phyloP scores from a whole-genome alignment of 2,329 filamentous ascomycete genomes.

The Diaporthe ilicicola region DNA sequence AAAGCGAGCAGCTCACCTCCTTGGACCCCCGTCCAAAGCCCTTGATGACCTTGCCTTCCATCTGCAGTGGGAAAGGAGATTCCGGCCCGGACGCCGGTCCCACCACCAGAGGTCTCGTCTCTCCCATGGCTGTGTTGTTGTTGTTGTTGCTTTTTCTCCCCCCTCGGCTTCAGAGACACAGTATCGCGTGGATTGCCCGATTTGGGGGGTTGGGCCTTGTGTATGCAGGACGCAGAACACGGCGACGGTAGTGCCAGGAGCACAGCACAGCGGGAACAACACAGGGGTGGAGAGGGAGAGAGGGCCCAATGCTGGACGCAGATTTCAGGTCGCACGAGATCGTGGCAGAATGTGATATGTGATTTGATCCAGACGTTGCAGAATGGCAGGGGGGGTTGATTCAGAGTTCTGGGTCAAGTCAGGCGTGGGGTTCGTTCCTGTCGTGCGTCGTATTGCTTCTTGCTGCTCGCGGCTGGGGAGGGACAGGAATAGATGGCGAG shows the following conservation, averaged over 20 bases:
- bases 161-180: neutral
- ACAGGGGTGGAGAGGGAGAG: neutral
- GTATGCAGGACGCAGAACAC: conserved; percentile 11
- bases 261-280: conserved; percentile 45
- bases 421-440: conserved; percentile 9
- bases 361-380: conserved; percentile 26
- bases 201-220: neutral
- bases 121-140: conserved; percentile 23
- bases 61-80: conserved; percentile 80
- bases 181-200: conserved; percentile 4
- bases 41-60: conserved; percentile 88
- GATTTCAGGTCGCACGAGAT: conserved; percentile 30
- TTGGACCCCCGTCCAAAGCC: conserved; percentile 95
- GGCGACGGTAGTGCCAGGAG: conserved; percentile 34
- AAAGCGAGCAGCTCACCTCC: conserved; percentile 65
- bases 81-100: conserved; percentile 79
- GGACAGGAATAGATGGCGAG: neutral
- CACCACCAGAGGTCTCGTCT: conserved; percentile 71
- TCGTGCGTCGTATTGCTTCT: conserved; percentile 16
- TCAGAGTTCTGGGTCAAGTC: neutral
- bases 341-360: conserved; percentile 33
- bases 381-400: conserved; percentile 6
- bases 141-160: neutral
- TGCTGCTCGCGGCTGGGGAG: neutral
- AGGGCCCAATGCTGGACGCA: conserved; percentile 14